Evolutionary conservation across 257 asterid genomes (phyloP), one percentile per base, ranked within the genome.

Genomic region (Striga asiatica): DNA sequence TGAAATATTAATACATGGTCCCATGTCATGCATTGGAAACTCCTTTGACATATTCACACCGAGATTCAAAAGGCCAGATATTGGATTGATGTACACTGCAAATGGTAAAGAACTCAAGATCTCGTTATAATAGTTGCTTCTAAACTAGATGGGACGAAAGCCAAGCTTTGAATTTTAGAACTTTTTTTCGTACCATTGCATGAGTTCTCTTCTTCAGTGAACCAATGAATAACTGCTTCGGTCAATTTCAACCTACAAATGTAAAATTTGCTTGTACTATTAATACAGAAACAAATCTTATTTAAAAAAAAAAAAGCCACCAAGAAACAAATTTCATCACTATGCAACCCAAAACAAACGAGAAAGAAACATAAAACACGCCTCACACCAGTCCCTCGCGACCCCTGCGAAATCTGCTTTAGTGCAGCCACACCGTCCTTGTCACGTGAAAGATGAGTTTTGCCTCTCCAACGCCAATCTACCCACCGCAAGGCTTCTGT

Each of bases 191-290:
- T 67, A 85, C 54, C 58, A 75, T 73, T 61, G 94, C 86, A 61
- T 85, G 85, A 35, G 93, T 69, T 61, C 67, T 65, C 66, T 76
- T 84, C 74, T 72, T 88, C 57, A 83, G 54, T 47, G 99, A 82
- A 35, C 98, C 98, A 83, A 92, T 76, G 61, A 82, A 81, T 55
- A 76, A 62, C 69, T 81, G 72, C 70, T 74, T 92, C 35, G 76
- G 64, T 74, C 74, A 72, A 74, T 79, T 78, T 88, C 95, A 29
- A 85, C 94, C 99, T 92, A 79, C 68, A 76, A 79, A n/a, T n/a
- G n/a, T n/a, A n/a, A n/a, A n/a, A n/a, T n/a, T n/a, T n/a, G n/a
- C n/a, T n/a, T n/a, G n/a, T n/a, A n/a, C n/a, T n/a, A n/a, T n/a
- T n/a, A n/a, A n/a, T n/a, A n/a, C n/a, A n/a, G n/a, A n/a, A n/a